These are phyloP conservation scores for Calycina herbarum DNA, from an alignment of 2,329 filamentous ascomycete genomes.

Conservation along the genomic window DNA sequence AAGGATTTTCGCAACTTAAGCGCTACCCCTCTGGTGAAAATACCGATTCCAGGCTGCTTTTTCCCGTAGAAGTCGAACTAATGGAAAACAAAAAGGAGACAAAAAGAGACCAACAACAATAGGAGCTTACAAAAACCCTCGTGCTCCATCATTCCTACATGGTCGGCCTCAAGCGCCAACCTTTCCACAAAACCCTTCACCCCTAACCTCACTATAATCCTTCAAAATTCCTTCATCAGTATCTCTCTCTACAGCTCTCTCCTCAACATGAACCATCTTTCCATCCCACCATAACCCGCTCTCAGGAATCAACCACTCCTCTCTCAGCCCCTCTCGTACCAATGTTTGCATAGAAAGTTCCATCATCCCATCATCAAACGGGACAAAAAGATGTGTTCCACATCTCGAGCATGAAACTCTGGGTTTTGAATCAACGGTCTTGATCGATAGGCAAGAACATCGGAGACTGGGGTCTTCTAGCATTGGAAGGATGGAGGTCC, in stretches of 20 bases:
- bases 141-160: not conserved
- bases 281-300: not conserved
- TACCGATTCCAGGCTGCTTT: not conserved
- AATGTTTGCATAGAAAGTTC: not conserved
- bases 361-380: not conserved
- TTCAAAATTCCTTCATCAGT: not conserved
- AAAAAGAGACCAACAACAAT: no score
- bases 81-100: no score
- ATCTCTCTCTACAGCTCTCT: not conserved
- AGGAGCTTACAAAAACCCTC: not conserved
- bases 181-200: not conserved
- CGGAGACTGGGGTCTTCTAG: not conserved
- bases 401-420: conserved; percentile 3
- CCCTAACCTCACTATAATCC: not conserved
- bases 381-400: conserved; percentile 1
- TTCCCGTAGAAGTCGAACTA: not conserved
- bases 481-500: not conserved
- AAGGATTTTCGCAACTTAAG: not conserved
- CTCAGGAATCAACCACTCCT: not conserved
- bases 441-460: not conserved
- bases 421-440: not conserved
- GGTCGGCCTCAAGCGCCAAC: not conserved
- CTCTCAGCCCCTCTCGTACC: not conserved
- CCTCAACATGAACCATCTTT: not conserved
- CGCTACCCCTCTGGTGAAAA: not conserved